These are phyloP conservation scores for Tremella fuciformis DNA, from an alignment of 768 basidiomycete species.

Conservation along the genomic window DNA sequence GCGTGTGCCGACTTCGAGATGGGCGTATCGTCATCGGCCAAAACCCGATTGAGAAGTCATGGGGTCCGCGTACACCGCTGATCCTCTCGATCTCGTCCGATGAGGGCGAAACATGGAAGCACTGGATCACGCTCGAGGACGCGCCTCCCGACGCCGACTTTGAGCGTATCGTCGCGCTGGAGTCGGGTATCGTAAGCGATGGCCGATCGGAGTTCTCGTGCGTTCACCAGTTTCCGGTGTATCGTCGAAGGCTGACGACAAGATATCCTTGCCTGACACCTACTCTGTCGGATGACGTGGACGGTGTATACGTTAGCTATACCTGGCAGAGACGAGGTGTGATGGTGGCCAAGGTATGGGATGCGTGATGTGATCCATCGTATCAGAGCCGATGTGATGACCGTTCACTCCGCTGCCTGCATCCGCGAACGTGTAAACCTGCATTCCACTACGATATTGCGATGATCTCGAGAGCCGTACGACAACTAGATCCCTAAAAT, in stretches of 20 bases:
- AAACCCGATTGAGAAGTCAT: constrained; percentile 11
- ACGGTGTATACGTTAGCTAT: constrained; percentile 24
- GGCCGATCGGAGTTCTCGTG: constrained; percentile 27
- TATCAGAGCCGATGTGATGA: no score
- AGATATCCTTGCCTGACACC: constrained; percentile 20
- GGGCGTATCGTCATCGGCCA: constrained; percentile 14
- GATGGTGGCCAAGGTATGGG: constrained; percentile 9
- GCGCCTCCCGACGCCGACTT: constrained; percentile 10
- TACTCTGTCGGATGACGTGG: constrained; percentile 15
- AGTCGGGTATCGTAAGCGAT: constrained; percentile 25
- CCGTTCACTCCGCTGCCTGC: no score
- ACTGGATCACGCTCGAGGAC: constrained; percentile 27
- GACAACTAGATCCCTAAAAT: no score
- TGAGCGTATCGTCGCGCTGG: constrained; percentile 14
- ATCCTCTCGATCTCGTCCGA: constrained; percentile 14
- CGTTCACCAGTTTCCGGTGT: constrained; percentile 2
- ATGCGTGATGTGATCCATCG: no score
- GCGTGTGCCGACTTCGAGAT: constrained; percentile 7
- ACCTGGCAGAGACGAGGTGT: constrained; percentile 30
- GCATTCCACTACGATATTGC: no score
- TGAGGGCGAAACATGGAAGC: constrained; percentile 22
- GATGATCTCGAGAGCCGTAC: no score
- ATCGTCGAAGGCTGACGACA: constrained; percentile 2
- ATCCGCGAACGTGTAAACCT: no score
- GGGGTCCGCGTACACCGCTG: constrained; percentile 28